Conservation (phyloP, 495 filamentous ascomycete genomes). For the Trichocladium antarcticum region DNA sequence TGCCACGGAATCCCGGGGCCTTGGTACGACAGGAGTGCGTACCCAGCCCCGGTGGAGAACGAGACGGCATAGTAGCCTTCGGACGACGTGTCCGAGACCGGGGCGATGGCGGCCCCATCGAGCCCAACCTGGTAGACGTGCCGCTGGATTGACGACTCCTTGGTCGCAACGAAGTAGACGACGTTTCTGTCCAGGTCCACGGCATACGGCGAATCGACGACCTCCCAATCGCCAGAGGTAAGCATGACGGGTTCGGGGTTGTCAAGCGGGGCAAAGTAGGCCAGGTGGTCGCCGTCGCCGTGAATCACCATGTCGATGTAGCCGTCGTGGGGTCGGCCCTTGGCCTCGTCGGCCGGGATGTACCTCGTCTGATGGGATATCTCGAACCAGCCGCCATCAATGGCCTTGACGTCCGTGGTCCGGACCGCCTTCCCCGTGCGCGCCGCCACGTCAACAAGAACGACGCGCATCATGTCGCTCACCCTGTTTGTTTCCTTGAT, state of each 20-base stretch:
- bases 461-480: slow-evolving; percentile 76
- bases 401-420: slow-evolving; percentile 58
- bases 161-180: slow-evolving; percentile 84
- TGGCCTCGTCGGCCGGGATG: slow-evolving; percentile 70
- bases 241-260: slow-evolving; percentile 69
- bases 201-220: slow-evolving; percentile 75
- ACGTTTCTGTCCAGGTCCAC: slow-evolving; percentile 75
- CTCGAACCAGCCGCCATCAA: slow-evolving; percentile 97
- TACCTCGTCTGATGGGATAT: slow-evolving; percentile 77
- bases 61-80: slow-evolving; percentile 79
- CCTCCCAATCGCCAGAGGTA: slow-evolving; percentile 86
- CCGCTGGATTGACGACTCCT: slow-evolving; percentile 75
- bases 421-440: slow-evolving; percentile 72
- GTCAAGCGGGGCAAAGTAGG: slow-evolving; percentile 87
- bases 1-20: slow-evolving; percentile 89
- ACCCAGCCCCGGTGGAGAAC: slow-evolving; percentile 72
- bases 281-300: slow-evolving; percentile 81
- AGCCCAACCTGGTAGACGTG: slow-evolving; percentile 79
- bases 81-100: slow-evolving; percentile 63
- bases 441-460: slow-evolving; percentile 67
- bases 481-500: slow-evolving; percentile 89
- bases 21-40: slow-evolving; percentile 67
- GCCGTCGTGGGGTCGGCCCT: slow-evolving; percentile 69
- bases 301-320: slow-evolving; percentile 89
- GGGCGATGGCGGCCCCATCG: slow-evolving; percentile 60